These are phyloP conservation scores for Eucalyptus tenuipes DNA, from an alignment of 345 rosid species.

Conservation along the genomic window DNA sequence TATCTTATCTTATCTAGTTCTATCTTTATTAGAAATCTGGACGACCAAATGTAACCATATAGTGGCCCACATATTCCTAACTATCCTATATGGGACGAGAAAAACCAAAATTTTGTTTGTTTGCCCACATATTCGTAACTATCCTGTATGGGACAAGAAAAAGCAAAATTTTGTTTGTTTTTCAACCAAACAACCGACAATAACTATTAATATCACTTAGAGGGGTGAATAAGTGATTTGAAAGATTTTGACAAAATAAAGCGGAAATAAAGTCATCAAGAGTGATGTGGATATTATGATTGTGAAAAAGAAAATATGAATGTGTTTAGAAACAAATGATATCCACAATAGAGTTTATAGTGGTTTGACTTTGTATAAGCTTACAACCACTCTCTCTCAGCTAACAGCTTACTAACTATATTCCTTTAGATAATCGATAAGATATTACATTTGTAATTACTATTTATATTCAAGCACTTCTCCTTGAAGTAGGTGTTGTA, in stretches of 20 bases:
- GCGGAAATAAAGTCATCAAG: neutral
- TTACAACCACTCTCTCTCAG: too few relatives aligned
- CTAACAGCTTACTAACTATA: too few relatives aligned
- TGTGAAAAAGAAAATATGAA: neutral
- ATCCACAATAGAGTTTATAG: neutral
- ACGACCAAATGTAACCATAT: too few relatives aligned
- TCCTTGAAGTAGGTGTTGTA: neutral
- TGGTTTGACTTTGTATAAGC: neutral
- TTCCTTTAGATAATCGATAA: too few relatives aligned
- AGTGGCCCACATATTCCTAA: neutral
- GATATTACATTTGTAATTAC: too few relatives aligned
- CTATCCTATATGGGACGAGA: neutral
- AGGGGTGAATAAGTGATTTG: neutral
- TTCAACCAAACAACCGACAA: neutral
- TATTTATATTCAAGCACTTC: neutral
- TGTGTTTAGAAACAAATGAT: neutral
- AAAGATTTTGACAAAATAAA: too few relatives aligned
- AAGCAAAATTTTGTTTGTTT: neutral
- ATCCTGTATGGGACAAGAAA: too few relatives aligned
- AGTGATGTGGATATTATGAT: neutral
- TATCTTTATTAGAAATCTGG: too few relatives aligned
- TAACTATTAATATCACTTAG: neutral
- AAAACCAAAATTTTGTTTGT: too few relatives aligned
- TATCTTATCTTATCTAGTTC: rapidly evolving
- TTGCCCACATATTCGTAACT: neutral